phyloP scores from a whole-genome alignment of 805 yeast genomes.

The Vanderwaltozyma yarrowii region DNA sequence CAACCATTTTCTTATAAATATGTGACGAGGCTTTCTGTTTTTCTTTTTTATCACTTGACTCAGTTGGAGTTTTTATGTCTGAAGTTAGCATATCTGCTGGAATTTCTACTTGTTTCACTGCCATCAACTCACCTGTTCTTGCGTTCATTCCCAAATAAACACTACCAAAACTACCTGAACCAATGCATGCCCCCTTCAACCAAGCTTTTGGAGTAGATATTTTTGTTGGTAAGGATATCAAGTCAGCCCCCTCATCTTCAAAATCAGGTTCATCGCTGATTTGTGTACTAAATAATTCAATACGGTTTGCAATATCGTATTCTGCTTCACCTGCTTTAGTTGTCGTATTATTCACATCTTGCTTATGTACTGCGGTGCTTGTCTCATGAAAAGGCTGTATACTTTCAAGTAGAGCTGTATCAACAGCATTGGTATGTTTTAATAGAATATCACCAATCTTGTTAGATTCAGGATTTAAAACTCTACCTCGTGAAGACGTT shows the following conservation, averaged over 20 bases:
- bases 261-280: slow-evolving; percentile 9
- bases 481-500: slow-evolving; percentile 11
- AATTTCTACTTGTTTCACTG: slow-evolving; percentile 85
- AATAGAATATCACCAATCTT: slow-evolving; percentile 59
- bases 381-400: too few relatives aligned
- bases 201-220: slow-evolving; percentile 63
- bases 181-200: slow-evolving; percentile 89
- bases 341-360: too few relatives aligned
- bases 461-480: slow-evolving; percentile 28
- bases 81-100: slow-evolving; percentile 11
- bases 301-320: slow-evolving; percentile 2
- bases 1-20: slow-evolving; percentile 49
- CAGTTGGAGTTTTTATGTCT: slow-evolving; percentile 2
- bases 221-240: slow-evolving; percentile 21
- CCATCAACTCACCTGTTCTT: slow-evolving; percentile 90
- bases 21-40: slow-evolving; percentile 14
- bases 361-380: too few relatives aligned
- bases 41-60: slow-evolving; percentile 24
- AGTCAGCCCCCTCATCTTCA: slow-evolving; percentile 31
- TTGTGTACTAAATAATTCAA: background rate
- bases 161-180: slow-evolving; percentile 90
- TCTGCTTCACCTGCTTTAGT: too few relatives aligned
- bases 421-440: slow-evolving; percentile 46
- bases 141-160: slow-evolving; percentile 91
- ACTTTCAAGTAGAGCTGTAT: slow-evolving; percentile 33